Conservation (phyloP, 2,329 filamentous ascomycete species). For the Pseudogymnoascus sp. region DNA sequence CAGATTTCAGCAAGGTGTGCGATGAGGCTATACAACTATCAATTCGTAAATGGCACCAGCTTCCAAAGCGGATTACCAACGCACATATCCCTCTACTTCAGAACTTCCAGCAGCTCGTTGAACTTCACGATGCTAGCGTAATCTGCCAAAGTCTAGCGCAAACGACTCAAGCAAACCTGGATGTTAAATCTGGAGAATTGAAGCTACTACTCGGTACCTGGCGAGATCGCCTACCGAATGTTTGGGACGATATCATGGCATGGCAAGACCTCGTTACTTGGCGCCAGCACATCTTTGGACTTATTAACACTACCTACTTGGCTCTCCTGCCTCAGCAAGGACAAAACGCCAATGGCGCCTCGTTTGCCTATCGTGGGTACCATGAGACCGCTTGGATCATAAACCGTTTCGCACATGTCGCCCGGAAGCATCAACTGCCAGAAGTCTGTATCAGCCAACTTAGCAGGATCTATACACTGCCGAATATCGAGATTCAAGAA, state of each 20-base stretch:
- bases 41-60: slow-evolving; percentile 96
- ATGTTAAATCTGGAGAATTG: slow-evolving; percentile 89
- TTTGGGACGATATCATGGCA: slow-evolving; percentile 98
- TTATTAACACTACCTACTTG: slow-evolving; percentile 93
- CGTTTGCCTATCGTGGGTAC: slow-evolving; percentile 93
- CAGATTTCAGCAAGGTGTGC: slow-evolving; percentile 82
- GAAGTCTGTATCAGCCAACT: slow-evolving; percentile 97
- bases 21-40: slow-evolving; percentile 97
- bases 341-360: slow-evolving; percentile 70
- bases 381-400: slow-evolving; percentile 99
- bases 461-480: slow-evolving; percentile 94
- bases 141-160: slow-evolving; percentile 86
- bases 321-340: slow-evolving; percentile 72
- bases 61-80: slow-evolving; percentile 88
- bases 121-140: slow-evolving; percentile 93
- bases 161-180: slow-evolving; percentile 78
- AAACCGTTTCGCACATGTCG: slow-evolving; percentile 96
- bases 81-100: slow-evolving; percentile 92
- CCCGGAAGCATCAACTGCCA: slow-evolving; percentile 89
- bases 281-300: slow-evolving; percentile 96
- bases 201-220: slow-evolving; percentile 91
- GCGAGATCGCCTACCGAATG: slow-evolving; percentile 90
- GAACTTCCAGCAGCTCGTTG: slow-evolving; percentile 96
- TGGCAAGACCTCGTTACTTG: slow-evolving; percentile 99
- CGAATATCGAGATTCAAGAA: slow-evolving; percentile 99